phyloP scores from a whole-genome alignment of 768 basidiomycete genomes.

The Lyophyllum shimeji region DNA sequence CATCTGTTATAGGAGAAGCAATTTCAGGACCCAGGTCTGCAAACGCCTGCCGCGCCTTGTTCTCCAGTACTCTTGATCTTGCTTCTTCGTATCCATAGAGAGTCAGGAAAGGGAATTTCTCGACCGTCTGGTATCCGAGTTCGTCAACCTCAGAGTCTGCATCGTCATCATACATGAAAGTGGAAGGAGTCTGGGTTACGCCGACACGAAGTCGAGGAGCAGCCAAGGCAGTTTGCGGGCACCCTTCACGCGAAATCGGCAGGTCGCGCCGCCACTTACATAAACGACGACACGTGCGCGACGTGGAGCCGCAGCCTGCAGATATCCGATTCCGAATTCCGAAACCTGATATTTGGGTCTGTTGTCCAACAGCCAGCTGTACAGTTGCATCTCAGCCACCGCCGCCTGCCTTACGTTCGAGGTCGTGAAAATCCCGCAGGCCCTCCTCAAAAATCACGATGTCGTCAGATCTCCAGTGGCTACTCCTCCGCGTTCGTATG shows the following conservation, averaged over 20 bases:
- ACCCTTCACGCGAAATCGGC: too few relatives aligned
- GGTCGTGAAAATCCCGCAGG: conserved; percentile 16
- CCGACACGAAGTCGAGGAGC: too few relatives aligned
- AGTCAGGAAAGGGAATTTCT: neutral
- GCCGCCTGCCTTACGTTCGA: conserved; percentile 19
- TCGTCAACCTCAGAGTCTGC: neutral
- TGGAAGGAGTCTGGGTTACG: too few relatives aligned
- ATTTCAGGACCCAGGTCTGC: neutral
- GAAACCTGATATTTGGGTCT: conserved; percentile 32
- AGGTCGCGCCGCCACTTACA: too few relatives aligned
- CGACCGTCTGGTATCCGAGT: neutral
- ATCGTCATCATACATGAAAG: neutral
- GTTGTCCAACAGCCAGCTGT: conserved; percentile 32
- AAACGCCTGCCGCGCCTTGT: neutral
- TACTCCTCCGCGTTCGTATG: conserved; percentile 77
- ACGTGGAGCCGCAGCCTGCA: too few relatives aligned
- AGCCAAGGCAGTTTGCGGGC: too few relatives aligned
- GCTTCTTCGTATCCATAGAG: neutral
- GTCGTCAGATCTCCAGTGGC: conserved; percentile 93
- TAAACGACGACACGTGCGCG: too few relatives aligned
- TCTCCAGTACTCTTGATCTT: neutral
- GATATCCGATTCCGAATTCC: too few relatives aligned
- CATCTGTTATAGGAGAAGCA: neutral
- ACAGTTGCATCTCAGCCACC: conserved; percentile 40
- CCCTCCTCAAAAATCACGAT: conserved; percentile 45